Base-by-base conservation (phyloP, 176 grass and related monocot genomes). In the Cocos nucifera region DNA sequence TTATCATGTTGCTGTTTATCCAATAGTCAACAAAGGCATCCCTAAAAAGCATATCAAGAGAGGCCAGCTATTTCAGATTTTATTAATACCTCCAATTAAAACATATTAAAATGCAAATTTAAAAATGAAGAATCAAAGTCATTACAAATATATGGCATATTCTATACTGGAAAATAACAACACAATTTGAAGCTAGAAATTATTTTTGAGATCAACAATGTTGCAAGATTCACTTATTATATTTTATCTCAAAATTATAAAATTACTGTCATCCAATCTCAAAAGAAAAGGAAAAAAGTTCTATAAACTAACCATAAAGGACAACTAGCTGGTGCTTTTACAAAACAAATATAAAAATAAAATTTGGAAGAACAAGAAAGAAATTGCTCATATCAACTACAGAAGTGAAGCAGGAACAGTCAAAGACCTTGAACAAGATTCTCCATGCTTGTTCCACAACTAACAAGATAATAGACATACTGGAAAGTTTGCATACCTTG, bases 1-100 rank as follows among this genome's bases (percentile, higher is more conserved):
- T 92, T 77, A 98, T 88, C 82, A 92, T 70, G 69, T 98, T 98
- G 70, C 78, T 85, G 58, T 90, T 89, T 22, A 98, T 76, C 93
- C 87, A 92, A 80, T 68, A 92, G 73, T 92, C 81, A 60, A 86
- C 66, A 32, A 89, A 98, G 22, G 93, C 81, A 44, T 89, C 82
- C 81, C 93, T 98, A 73, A 62, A 30, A 79, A 81, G 17, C 21
- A 30, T 22, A 65, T 18, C 7, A 74, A 44, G 5, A 48, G n/a
- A 27, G 5, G 28, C 4, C 28, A 30, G 35, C 8, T 39, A 12
- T 39, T 27, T 39, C 8, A 39, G 35, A 39, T 39, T 21, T 39
- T 39, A 39, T 12, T 39, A 39, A 39, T 10, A 7, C 35, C 35
- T 39, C 12, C 17, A 39, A 17, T 44, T 73, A 39, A 77, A 22